Evolutionary conservation across 140 eudicot species (phyloP).

Genomic region (Cichorium intybus): DNA sequence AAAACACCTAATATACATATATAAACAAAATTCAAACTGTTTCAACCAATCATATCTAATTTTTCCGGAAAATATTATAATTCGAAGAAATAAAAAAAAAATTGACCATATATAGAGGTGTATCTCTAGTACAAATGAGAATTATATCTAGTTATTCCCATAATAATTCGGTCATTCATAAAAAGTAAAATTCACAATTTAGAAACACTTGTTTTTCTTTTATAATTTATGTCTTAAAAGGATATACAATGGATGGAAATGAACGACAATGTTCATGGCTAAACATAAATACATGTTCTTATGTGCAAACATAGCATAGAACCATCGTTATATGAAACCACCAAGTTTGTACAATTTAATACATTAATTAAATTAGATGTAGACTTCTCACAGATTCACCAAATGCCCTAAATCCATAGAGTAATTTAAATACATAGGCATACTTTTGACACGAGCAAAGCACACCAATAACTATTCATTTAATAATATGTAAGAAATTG

Average conservation of each 20-base stretch:
- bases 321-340: background rate
- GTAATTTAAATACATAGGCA: background rate
- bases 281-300: background rate
- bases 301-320: background rate
- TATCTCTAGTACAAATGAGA: too few species aligned
- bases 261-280: background rate
- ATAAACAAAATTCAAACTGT: too few species aligned
- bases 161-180: too few species aligned
- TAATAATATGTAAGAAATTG: background rate
- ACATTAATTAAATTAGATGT: slow-evolving; percentile 10
- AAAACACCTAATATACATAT: too few species aligned
- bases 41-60: too few species aligned
- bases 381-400: slow-evolving; percentile 4
- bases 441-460: background rate
- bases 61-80: too few species aligned
- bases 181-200: background rate
- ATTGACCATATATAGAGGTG: too few species aligned
- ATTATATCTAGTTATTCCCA: too few species aligned
- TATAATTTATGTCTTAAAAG: background rate
- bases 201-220: background rate
- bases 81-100: too few species aligned
- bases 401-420: background rate
- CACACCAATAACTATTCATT: background rate
- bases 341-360: background rate
- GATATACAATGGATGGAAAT: background rate